phyloP scores from a whole-genome alignment of 306 rosid species.

The Luffa acutangula region DNA sequence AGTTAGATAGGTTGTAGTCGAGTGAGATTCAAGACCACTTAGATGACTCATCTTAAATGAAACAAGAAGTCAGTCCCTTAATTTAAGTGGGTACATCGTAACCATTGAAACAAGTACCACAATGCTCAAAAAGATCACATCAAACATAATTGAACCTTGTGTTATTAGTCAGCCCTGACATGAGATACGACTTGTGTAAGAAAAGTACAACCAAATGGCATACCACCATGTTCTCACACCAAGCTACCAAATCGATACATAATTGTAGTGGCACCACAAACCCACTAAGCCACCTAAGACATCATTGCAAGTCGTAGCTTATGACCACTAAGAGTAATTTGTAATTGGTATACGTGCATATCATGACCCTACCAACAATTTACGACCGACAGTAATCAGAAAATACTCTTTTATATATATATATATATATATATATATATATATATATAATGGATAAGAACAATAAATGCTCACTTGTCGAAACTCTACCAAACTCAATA shows the following conservation, averaged over 20 bases:
- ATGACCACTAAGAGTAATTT: background rate
- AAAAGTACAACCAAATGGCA: background rate
- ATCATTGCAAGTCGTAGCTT: background rate
- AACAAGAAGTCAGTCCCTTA: background rate
- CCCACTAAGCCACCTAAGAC: background rate
- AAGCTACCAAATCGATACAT: background rate
- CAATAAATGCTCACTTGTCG: background rate
- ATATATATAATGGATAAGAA: no score
- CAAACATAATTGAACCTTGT: no score
- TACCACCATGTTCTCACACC: background rate
- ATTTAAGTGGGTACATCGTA: no score
- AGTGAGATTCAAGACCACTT: background rate
- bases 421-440: no score
- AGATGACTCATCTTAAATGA: background rate
- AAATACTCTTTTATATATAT: no score
- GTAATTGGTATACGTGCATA: no score
- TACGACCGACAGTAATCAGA: no score
- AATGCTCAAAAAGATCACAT: background rate
- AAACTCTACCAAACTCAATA: background rate
- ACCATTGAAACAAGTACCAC: no score
- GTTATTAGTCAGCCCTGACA: background rate
- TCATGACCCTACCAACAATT: no score
- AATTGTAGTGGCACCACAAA: background rate
- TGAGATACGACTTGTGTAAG: background rate
- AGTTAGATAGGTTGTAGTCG: background rate